Evolutionary conservation across 1,139 yeast genomes (phyloP).

Genomic region (Diutina rugosa): DNA sequence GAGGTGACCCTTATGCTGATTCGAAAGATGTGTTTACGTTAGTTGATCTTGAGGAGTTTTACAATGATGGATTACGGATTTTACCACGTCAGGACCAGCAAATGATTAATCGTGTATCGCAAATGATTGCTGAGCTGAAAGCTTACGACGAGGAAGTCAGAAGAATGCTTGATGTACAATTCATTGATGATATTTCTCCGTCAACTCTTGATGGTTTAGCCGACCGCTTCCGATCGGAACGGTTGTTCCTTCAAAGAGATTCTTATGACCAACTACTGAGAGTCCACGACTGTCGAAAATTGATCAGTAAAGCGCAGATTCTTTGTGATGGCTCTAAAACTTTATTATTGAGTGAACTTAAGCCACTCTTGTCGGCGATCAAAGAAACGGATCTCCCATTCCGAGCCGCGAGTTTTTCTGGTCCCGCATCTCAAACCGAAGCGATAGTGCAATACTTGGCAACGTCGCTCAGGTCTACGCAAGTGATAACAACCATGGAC

Average conservation of each 20-base stretch:
- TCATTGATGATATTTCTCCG: conserved; percentile 15
- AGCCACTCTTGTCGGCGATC: not conserved
- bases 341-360: not conserved
- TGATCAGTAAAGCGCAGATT: conserved; percentile 8
- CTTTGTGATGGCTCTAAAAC: not conserved
- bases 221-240: conserved; percentile 7
- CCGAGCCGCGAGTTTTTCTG: conserved; percentile 2
- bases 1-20: conserved; percentile 25
- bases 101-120: conserved; percentile 11
- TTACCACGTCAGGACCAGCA: conserved; percentile 16
- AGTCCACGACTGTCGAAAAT: conserved; percentile 13
- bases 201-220: conserved; percentile 10
- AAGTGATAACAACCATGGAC: conserved; percentile 7
- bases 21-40: conserved; percentile 23
- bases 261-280: conserved; percentile 17
- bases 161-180: conserved; percentile 11
- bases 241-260: conserved; percentile 15
- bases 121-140: conserved; percentile 19
- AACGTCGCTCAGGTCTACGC: conserved; percentile 20
- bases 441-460: conserved; percentile 25
- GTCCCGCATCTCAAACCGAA: conserved; percentile 14
- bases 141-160: conserved; percentile 16
- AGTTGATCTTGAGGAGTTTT: conserved; percentile 20
- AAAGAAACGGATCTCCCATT: not conserved
- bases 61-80: conserved; percentile 27